These are phyloP conservation scores for Sporobolus alterniflorus DNA, from an alignment of 202 grass and related monocot genomes.

Conservation along the genomic window DNA sequence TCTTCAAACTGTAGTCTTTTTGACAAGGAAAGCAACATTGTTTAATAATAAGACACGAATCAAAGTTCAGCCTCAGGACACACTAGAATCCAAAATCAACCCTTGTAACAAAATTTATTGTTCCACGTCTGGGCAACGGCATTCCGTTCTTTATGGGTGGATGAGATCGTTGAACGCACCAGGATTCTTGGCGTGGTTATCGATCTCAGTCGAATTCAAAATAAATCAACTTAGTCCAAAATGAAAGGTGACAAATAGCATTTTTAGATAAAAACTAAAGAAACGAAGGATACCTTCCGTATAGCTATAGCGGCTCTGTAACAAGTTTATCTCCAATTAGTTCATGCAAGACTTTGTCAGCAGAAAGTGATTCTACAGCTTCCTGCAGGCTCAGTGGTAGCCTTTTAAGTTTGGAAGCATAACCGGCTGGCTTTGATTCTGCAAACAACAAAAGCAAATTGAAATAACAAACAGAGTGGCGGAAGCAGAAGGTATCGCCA, in stretches of 20 bases:
- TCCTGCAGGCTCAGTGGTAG: slow-evolving; percentile 77
- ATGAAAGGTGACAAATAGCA: not conserved
- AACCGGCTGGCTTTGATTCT: slow-evolving; percentile 84
- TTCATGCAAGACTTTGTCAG: slow-evolving; percentile 67
- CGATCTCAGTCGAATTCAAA: slow-evolving; percentile 52
- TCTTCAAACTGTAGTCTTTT: not conserved
- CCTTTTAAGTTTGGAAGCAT: slow-evolving; percentile 70
- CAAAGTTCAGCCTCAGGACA: slow-evolving; percentile 17
- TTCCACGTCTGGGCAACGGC: not conserved
- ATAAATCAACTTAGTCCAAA: not conserved
- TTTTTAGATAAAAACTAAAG: no score
- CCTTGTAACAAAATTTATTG: not conserved
- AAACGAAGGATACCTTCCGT: slow-evolving; percentile 56
- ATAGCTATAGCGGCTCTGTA: slow-evolving; percentile 66
- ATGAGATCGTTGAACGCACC: slow-evolving; percentile 70
- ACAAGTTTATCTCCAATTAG: slow-evolving; percentile 84
- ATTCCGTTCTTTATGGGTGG: slow-evolving; percentile 26
- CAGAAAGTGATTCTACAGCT: slow-evolving; percentile 74
- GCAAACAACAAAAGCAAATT: slow-evolving; percentile 24
- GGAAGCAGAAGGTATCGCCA: not conserved
- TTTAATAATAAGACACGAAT: not conserved
- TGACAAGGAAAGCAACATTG: not conserved
- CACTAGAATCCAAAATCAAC: not conserved
- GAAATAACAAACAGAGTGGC: not conserved
- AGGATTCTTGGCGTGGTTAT: slow-evolving; percentile 76